These are phyloP conservation scores for Aspergillus novofumigatus DNA, from an alignment of 2,329 filamentous ascomycete species.

Conservation along the genomic window DNA sequence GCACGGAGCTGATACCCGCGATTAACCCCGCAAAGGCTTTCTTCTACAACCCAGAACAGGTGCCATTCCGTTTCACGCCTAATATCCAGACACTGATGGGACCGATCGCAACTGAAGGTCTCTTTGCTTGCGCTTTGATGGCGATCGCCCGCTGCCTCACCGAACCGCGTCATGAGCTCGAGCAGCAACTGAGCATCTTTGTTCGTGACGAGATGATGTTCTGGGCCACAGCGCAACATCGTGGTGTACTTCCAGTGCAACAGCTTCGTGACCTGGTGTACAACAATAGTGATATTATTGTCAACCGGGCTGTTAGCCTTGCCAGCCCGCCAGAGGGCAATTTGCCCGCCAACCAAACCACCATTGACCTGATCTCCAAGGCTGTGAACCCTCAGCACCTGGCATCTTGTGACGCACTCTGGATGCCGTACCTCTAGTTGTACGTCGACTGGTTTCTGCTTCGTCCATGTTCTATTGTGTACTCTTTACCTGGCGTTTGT, in stretches of 20 bases:
- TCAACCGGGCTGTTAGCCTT: conserved; percentile 81
- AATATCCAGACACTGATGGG: conserved; percentile 97
- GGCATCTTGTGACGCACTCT: conserved; percentile 82
- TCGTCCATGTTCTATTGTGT: conserved; percentile 9
- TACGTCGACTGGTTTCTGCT: neutral
- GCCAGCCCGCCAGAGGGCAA: conserved; percentile 72
- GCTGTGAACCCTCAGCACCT: conserved; percentile 90
- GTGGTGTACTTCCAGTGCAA: conserved; percentile 58
- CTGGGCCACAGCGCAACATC: conserved; percentile 83
- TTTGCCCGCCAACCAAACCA: conserved; percentile 91
- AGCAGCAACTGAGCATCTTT: conserved; percentile 89
- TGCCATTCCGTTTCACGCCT: conserved; percentile 94
- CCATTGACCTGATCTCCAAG: conserved; percentile 88
- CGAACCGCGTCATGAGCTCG: conserved; percentile 76
- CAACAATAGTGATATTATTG: conserved; percentile 82
- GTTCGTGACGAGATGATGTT: conserved; percentile 97
- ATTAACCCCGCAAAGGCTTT: conserved; percentile 80
- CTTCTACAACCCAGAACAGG: conserved; percentile 92
- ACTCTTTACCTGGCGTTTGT: conserved; percentile 14
- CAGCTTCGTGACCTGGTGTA: conserved; percentile 76
- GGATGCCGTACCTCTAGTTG: conserved; percentile 86
- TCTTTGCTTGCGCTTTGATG: conserved; percentile 94
- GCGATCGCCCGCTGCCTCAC: conserved; percentile 91
- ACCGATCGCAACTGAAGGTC: conserved; percentile 89
- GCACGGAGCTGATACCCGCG: conserved; percentile 84